A percentile compares a stretch with the other conserved stretches of the same genome.
Evolutionary conservation across 2,329 filamentous ascomycete species (phyloP).

Genomic region (Bipolaris sorokiniana): DNA sequence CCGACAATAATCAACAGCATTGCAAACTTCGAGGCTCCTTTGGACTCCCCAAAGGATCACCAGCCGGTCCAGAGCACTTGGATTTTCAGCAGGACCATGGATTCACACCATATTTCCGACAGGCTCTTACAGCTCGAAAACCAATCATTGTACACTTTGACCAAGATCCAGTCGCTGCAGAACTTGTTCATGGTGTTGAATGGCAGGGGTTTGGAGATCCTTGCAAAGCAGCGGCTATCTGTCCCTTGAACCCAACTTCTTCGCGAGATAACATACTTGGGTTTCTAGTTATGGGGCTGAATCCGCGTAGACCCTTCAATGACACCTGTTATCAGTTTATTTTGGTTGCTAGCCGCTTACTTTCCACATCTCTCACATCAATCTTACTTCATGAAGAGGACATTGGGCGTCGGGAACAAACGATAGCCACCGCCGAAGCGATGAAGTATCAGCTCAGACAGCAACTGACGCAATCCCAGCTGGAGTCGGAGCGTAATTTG

Average conservation of each 20-base stretch:
- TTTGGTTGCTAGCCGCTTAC: constrained; percentile 42
- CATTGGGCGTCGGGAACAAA: constrained; percentile 44
- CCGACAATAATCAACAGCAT: constrained; percentile 16
- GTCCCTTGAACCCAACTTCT: constrained; percentile 46
- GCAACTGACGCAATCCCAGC: constrained; percentile 34
- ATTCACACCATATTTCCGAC: constrained; percentile 35
- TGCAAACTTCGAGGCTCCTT: constrained; percentile 34
- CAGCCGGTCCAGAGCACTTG: constrained; percentile 29
- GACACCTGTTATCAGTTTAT: constrained; percentile 50
- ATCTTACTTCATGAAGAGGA: constrained; percentile 50
- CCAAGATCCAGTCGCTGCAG: constrained; percentile 32
- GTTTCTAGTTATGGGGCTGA: constrained; percentile 50
- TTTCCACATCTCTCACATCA: constrained; percentile 49
- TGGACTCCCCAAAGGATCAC: constrained; percentile 25
- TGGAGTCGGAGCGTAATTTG: constrained; percentile 42
- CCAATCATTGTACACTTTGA: constrained; percentile 38
- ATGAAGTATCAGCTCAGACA: constrained; percentile 46
- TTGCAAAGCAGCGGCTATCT: constrained; percentile 43
- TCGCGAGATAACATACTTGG: constrained; percentile 45
- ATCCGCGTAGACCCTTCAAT: constrained; percentile 48
- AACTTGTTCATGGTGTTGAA: constrained; percentile 37
- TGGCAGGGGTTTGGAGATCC: constrained; percentile 46
- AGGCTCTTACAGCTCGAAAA: constrained; percentile 36
- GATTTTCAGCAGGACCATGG: constrained; percentile 28
- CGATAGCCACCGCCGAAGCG: constrained; percentile 43